Evolutionary conservation across 1,284 basidiomycete genomes (phyloP).

Genomic region (Anthracocystis walkeri): DNA sequence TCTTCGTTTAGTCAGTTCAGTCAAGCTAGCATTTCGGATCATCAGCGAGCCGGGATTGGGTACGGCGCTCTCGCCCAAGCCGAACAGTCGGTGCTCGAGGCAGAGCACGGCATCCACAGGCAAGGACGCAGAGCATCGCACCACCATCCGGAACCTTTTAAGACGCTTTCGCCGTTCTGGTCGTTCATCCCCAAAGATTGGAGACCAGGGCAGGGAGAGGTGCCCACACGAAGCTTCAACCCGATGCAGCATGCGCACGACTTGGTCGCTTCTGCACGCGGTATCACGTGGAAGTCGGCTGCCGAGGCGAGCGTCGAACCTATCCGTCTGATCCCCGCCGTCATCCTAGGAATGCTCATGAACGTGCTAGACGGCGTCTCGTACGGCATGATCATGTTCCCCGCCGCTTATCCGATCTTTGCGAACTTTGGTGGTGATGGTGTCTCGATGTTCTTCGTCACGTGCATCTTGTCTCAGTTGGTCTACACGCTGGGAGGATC

Average conservation of each 20-base stretch:
- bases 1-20: slow-evolving; percentile 44
- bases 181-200: slow-evolving; percentile 29
- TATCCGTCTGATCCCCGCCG: slow-evolving; percentile 75
- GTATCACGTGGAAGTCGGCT: slow-evolving; percentile 55
- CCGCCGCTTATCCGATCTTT: slow-evolving; percentile 79
- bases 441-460: slow-evolving; percentile 78
- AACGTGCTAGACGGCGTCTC: slow-evolving; percentile 92
- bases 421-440: slow-evolving; percentile 85
- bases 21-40: slow-evolving; percentile 16
- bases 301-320: slow-evolving; percentile 55
- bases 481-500: slow-evolving; percentile 86
- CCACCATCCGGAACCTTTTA: slow-evolving; percentile 26
- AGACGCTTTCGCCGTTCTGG: slow-evolving; percentile 45
- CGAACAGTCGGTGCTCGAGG: slow-evolving; percentile 38
- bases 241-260: slow-evolving; percentile 23
- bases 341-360: slow-evolving; percentile 84
- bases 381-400: slow-evolving; percentile 87
- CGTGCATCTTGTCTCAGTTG: slow-evolving; percentile 82
- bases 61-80: slow-evolving; percentile 62
- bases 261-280: slow-evolving; percentile 22
- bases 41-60: slow-evolving; percentile 49
- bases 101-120: slow-evolving; percentile 18
- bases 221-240: slow-evolving; percentile 10
- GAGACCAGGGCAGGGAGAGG: slow-evolving; percentile 43
- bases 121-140: slow-evolving; percentile 32